Percentiles rank a stretch among this genome's conserved stretches.
Evolutionary conservation across 2,329 filamentous ascomycete genomes (phyloP).

Genomic region (Stemphylium vesicarium): DNA sequence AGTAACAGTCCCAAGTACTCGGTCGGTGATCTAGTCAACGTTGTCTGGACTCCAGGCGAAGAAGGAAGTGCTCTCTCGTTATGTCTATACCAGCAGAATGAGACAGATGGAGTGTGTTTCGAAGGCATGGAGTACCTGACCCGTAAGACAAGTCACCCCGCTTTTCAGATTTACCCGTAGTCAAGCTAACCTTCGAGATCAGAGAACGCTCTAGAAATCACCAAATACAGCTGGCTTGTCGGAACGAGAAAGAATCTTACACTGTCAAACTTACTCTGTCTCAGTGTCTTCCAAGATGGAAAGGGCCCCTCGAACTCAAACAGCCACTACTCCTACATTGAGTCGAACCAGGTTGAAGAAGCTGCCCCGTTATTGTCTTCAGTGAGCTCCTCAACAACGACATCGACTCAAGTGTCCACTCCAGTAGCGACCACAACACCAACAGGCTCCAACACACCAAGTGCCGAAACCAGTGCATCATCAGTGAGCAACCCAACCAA

Average conservation of each 20-base stretch:
- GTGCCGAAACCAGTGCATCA: not conserved
- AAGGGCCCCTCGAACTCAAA: not conserved
- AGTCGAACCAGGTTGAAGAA: not conserved
- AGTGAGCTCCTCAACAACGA: not conserved
- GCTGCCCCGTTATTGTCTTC: not conserved
- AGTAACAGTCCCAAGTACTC: not conserved
- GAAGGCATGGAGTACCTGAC: conserved; percentile 7
- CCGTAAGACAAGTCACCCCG: not conserved
- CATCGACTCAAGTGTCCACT: not conserved
- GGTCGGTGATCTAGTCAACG: not conserved
- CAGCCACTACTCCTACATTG: conserved; percentile 12
- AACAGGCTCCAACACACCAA: not conserved
- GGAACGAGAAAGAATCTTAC: conserved; percentile 11
- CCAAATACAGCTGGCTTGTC: conserved; percentile 10
- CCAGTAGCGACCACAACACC: not conserved
- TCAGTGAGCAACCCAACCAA: not conserved
- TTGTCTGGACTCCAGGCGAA: conserved; percentile 3
- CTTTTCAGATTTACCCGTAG: not conserved
- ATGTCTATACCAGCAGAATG: conserved; percentile 8
- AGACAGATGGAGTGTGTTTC: conserved; percentile 1
- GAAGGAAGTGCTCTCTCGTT: not conserved
- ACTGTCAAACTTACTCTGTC: conserved; percentile 9
- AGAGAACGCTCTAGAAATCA: conserved; percentile 1
- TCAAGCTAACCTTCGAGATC: not conserved
- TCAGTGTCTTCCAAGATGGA: conserved; percentile 11